Conservation (phyloP, 2,329 filamentous ascomycete species). For the Aspergillus sp. region DNA sequence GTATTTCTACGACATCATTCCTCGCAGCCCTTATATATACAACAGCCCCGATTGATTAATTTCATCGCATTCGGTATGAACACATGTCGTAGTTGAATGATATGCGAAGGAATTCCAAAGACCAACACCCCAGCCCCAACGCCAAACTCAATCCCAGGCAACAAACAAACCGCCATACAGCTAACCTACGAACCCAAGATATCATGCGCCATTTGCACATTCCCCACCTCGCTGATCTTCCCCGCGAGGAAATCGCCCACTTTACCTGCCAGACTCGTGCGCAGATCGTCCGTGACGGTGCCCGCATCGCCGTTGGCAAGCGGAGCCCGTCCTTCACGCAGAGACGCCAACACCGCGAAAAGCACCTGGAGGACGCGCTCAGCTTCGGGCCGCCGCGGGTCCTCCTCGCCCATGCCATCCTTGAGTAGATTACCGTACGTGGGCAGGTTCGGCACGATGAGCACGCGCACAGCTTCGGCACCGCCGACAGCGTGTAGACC, state of each 20-base stretch:
- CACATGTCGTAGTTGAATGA: not conserved
- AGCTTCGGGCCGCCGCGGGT: conserved; percentile 55
- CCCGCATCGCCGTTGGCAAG: conserved; percentile 41
- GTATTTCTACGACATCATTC: not conserved
- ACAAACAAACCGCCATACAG: not conserved
- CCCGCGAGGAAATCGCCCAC: conserved; percentile 42
- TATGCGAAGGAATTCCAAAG: not conserved
- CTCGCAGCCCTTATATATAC: not conserved
- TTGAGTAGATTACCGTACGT: conserved; percentile 61
- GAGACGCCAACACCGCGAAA: conserved; percentile 52
- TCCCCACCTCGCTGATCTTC: conserved; percentile 40
- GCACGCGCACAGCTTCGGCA: conserved; percentile 58
- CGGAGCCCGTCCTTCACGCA: conserved; percentile 48
- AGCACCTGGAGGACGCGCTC: conserved; percentile 60
- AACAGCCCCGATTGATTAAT: too few relatives aligned
- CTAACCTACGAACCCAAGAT: conserved; percentile 30
- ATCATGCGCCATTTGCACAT: conserved; percentile 38
- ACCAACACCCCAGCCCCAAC: not conserved
- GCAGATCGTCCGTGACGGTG: conserved; percentile 36
- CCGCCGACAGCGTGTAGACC: conserved; percentile 78
- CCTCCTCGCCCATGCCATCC: conserved; percentile 51
- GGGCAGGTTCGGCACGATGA: conserved; percentile 65
- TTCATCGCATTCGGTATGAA: too few relatives aligned
- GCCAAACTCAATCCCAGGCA: not conserved
- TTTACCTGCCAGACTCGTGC: conserved; percentile 35